Evolutionary conservation across 192 early-diverging fungal genomes (phyloP), one percentile per base, ranked within the genome.

Genomic region (Coemansia sp.): DNA sequence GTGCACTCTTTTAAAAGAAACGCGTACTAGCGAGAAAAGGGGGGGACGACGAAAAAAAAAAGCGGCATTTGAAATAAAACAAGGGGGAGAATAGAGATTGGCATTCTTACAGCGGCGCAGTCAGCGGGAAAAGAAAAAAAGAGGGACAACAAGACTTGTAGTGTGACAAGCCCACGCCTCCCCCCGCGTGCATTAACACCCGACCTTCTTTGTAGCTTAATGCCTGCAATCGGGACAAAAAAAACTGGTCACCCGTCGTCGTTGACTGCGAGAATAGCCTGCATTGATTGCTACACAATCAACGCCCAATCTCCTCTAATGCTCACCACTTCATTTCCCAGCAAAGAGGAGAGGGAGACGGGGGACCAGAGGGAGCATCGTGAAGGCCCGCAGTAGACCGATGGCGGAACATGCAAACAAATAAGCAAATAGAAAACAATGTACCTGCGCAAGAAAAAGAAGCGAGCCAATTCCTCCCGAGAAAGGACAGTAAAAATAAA

Each of bases 381-480:
- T 26, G 26, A 31, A 26, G 14, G 52, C 52, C 26, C 38, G 61
- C 61, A 65, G 64, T 52, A 60, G 61, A 61, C 33, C 18, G 31
- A 60, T 35, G n/a, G 37, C 42, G 41, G 65, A 39, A 37, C 16
- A 64, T 70, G n/a, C 41, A 39, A 76, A 72, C 33, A 58, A 42
- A 47, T 18, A 28, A 62, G 42, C 37, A 50, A 36, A 11, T 23
- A 52, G n/a, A 26, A 26, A 14, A 33, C 28, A 50, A 50, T 50
- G 23, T 50, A 50, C 48, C 48, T 50, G 48, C 47, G 41, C 39
- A 8, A 34, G 18, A 52, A 37, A 12, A 75, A n/a, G 14, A 6
- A 45, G 20, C n/a, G 18, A 45, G 43, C 43, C 43, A 20, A 12
- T 28, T 25, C 31, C 11, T 16, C 26, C 26, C 13, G 26, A 55